Evolutionary conservation across 805 yeast species (phyloP).

Genomic region (Torulaspora indica): DNA sequence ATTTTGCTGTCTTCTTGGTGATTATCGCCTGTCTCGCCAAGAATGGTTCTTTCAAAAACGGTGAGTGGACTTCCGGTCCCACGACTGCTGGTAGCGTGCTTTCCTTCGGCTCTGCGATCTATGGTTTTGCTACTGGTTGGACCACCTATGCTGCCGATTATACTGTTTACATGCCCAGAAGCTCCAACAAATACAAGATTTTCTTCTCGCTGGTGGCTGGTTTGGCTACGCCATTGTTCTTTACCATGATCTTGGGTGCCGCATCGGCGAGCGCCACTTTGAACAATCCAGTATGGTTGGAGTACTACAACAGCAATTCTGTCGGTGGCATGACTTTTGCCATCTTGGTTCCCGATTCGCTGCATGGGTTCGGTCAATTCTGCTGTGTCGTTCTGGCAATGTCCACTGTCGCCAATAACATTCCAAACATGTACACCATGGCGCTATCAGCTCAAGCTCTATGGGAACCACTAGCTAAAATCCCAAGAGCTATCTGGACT

Average conservation of each 20-base stretch:
- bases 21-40: conserved; percentile 71
- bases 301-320: conserved; percentile 48
- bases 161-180: conserved; percentile 75
- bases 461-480: conserved; percentile 63
- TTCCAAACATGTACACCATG: conserved; percentile 89
- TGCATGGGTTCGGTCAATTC: conserved; percentile 87
- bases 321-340: conserved; percentile 81
- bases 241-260: conserved; percentile 76
- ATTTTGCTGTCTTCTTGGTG: conserved; percentile 62
- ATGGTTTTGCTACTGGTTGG: conserved; percentile 94
- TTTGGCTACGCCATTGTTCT: conserved; percentile 59
- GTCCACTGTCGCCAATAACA: conserved; percentile 83
- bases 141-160: conserved; percentile 91
- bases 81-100: conserved; percentile 72
- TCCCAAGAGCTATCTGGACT: conserved; percentile 85
- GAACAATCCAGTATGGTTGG: conserved; percentile 43
- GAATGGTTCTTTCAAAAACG: conserved; percentile 58
- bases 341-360: conserved; percentile 69
- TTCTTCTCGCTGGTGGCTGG: conserved; percentile 63
- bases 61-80: conserved; percentile 48
- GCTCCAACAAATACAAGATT: conserved; percentile 52
- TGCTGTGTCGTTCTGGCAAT: conserved; percentile 77
- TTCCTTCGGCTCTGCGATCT: conserved; percentile 76
- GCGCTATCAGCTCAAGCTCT: conserved; percentile 80
- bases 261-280: conserved; percentile 73